Percentiles rank a stretch among this genome's conserved stretches.
phyloP scores from a whole-genome alignment of 768 basidiomycete genomes.

The Clitopilus passeckerianus region DNA sequence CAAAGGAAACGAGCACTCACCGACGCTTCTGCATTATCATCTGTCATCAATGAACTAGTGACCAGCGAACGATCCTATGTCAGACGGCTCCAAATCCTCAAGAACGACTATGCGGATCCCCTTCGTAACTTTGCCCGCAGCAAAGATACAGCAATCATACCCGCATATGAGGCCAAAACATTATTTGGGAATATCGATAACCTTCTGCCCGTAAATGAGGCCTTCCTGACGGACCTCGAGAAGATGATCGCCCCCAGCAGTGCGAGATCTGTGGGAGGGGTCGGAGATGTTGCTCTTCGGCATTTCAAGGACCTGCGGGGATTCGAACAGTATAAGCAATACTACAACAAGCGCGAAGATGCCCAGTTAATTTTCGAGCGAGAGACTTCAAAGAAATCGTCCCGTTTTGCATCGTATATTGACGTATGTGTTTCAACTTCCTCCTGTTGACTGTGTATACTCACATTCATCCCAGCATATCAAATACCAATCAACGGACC shows the following conservation, averaged over 20 bases:
- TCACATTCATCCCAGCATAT: constrained; percentile 50
- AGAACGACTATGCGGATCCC: constrained; percentile 87
- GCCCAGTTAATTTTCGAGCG: constrained; percentile 85
- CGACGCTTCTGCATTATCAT: constrained; percentile 59
- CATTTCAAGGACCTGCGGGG: constrained; percentile 84
- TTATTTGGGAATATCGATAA: constrained; percentile 94
- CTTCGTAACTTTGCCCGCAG: constrained; percentile 79
- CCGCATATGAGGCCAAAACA: constrained; percentile 86
- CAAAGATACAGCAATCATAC: constrained; percentile 84
- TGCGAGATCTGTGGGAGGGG: constrained; percentile 46
- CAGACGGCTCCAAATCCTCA: constrained; percentile 74
- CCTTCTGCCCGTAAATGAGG: constrained; percentile 84
- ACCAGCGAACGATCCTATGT: constrained; percentile 89
- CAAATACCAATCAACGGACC: constrained; percentile 77
- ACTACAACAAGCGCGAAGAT: constrained; percentile 90
- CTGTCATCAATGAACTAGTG: constrained; percentile 82
- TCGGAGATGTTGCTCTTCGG: constrained; percentile 81
- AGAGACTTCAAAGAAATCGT: constrained; percentile 75
- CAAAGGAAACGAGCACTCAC: constrained; percentile 59
- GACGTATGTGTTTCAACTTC: constrained; percentile 53
- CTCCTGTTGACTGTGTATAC: constrained; percentile 4
- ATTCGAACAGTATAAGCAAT: constrained; percentile 89
- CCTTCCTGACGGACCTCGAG: constrained; percentile 80
- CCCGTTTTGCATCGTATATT: constrained; percentile 80
- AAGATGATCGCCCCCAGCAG: constrained; percentile 67